phyloP scores from a whole-genome alignment of 352 stramenopile genomes.

The Saprolegnia diclina region DNA sequence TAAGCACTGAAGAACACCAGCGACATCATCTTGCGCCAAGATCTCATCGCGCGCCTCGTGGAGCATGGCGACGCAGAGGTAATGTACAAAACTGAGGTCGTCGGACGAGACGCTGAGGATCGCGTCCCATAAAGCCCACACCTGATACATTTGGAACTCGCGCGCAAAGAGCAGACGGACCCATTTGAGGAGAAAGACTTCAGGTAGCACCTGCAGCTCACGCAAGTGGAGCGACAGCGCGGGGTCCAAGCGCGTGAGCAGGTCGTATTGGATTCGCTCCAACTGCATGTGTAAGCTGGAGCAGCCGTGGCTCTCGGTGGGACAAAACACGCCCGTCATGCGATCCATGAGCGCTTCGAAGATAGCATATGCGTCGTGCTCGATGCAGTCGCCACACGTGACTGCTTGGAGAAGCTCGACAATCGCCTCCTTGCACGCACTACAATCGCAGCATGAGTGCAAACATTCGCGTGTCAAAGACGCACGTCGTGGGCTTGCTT shows the following conservation, averaged over 20 bases:
- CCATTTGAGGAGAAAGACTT: constrained; percentile 71
- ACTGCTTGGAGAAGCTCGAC: constrained; percentile 50
- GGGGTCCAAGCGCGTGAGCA: constrained; percentile 56
- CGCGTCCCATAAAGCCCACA: constrained; percentile 74
- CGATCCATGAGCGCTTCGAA: constrained; percentile 68
- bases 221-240: constrained; percentile 49
- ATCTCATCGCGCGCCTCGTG: constrained; percentile 62
- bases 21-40: constrained; percentile 50
- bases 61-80: constrained; percentile 67
- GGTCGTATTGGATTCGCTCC: constrained; percentile 64
- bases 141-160: constrained; percentile 64
- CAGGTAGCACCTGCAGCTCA: constrained; percentile 47
- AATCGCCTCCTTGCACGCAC: constrained; percentile 49
- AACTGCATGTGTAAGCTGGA: constrained; percentile 48
- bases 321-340: constrained; percentile 66
- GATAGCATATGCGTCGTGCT: constrained; percentile 61
- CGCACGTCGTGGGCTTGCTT: constrained; percentile 52
- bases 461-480: background rate
- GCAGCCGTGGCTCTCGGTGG: constrained; percentile 29
- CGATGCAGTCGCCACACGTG: constrained; percentile 41
- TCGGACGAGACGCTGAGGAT: constrained; percentile 65
- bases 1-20: constrained; percentile 49
- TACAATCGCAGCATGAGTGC: constrained; percentile 9
- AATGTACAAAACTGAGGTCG: constrained; percentile 73
- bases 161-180: constrained; percentile 70